These are phyloP conservation scores for Tylopilus rubrobrunneus DNA, from an alignment of 768 basidiomycete species.

Conservation along the genomic window DNA sequence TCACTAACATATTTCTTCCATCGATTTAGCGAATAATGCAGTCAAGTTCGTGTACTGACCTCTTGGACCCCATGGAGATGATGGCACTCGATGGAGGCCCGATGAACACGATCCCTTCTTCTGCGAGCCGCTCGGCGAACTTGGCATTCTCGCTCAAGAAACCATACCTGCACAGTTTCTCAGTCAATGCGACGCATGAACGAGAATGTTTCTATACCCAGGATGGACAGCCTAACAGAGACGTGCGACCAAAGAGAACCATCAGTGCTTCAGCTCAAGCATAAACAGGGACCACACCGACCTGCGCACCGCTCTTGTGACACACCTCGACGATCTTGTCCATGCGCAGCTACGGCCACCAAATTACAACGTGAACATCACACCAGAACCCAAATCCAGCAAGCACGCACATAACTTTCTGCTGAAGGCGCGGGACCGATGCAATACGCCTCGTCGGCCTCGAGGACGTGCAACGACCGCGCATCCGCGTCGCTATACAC, in stretches of 20 bases:
- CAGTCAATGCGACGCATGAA: neutral
- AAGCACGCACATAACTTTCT: slow-evolving; percentile 76
- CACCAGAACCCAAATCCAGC: neutral
- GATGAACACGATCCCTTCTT: slow-evolving; percentile 83
- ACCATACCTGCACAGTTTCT: slow-evolving; percentile 55
- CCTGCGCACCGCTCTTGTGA: slow-evolving; percentile 79
- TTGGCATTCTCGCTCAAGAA: slow-evolving; percentile 89
- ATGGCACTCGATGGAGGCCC: slow-evolving; percentile 89
- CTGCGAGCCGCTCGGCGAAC: slow-evolving; percentile 71
- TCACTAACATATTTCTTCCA: slow-evolving; percentile 46
- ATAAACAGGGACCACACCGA: slow-evolving; percentile 28
- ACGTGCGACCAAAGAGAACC: neutral
- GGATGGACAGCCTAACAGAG: slow-evolving; percentile 79
- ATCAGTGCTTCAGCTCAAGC: neutral
- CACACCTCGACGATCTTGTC: slow-evolving; percentile 89
- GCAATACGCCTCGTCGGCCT: slow-evolving; percentile 89
- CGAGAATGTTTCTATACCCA: slow-evolving; percentile 46
- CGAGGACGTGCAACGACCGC: slow-evolving; percentile 74
- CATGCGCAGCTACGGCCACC: slow-evolving; percentile 59
- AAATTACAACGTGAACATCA: slow-evolving; percentile 2
- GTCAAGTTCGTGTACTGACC: slow-evolving; percentile 39
- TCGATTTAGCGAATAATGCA: neutral
- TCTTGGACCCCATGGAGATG: slow-evolving; percentile 93
- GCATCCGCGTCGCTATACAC: slow-evolving; percentile 88
- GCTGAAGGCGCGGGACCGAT: slow-evolving; percentile 89